phyloP scores from a whole-genome alignment of 2,329 filamentous ascomycete species.

The Cytospora chrysosperma region DNA sequence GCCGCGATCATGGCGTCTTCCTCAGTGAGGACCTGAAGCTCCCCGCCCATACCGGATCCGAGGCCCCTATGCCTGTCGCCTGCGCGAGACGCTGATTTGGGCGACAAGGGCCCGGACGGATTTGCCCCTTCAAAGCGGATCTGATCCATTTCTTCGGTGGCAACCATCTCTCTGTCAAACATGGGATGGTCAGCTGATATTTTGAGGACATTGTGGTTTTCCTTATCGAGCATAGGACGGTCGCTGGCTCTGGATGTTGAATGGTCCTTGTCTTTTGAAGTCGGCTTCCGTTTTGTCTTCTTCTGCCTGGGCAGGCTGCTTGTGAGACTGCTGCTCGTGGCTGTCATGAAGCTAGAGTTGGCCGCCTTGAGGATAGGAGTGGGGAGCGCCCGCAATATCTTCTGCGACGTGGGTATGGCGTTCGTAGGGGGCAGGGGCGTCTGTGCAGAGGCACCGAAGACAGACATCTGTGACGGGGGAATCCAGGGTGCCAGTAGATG shows the following conservation, averaged over 20 bases:
- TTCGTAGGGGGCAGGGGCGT: conserved; percentile 72
- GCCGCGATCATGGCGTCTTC: conserved; percentile 44
- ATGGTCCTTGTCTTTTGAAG: conserved; percentile 37
- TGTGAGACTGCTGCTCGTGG: conserved; percentile 82
- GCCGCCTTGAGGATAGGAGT: conserved; percentile 90
- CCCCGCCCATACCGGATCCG: conserved; percentile 14
- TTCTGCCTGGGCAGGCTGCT: conserved; percentile 64
- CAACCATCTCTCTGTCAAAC: conserved; percentile 29
- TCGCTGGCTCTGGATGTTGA: conserved; percentile 33
- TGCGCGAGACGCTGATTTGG: conserved; percentile 27
- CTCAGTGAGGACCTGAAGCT: conserved; percentile 17
- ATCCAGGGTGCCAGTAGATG: conserved; percentile 97
- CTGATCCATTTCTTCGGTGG: conserved; percentile 51
- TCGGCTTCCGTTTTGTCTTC: conserved; percentile 36
- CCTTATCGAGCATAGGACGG: conserved; percentile 46
- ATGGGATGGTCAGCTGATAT: conserved; percentile 28
- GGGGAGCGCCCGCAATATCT: conserved; percentile 84
- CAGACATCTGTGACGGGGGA: conserved; percentile 87
- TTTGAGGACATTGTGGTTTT: conserved; percentile 41
- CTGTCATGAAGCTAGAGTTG: conserved; percentile 92
- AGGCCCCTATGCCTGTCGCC: conserved; percentile 13
- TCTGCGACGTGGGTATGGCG: conserved; percentile 86
- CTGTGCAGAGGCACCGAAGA: conserved; percentile 68
- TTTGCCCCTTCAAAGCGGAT: conserved; percentile 35
- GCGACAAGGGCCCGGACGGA: conserved; percentile 27